These are phyloP conservation scores for Curvularia sp. DNA, from an alignment of 2,329 filamentous ascomycete genomes.

Conservation along the genomic window DNA sequence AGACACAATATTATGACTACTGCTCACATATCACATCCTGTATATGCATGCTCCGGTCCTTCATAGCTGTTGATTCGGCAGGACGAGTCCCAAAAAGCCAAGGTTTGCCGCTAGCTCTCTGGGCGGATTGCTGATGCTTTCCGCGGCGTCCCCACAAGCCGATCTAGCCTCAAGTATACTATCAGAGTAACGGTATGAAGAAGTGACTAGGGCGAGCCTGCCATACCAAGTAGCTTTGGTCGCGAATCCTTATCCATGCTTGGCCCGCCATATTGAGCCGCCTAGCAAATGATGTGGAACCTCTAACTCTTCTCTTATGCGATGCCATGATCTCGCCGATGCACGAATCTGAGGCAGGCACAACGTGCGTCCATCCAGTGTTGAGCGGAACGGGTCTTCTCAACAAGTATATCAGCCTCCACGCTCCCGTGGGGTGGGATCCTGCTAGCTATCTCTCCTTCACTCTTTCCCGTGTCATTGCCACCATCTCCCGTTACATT, in stretches of 20 bases:
- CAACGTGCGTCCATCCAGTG: slow-evolving; percentile 38
- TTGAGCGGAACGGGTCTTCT: slow-evolving; percentile 37
- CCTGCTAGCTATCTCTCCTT: slow-evolving; percentile 38
- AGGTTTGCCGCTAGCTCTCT: slow-evolving; percentile 22
- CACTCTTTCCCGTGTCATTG: slow-evolving; percentile 33
- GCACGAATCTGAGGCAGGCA: slow-evolving; percentile 43
- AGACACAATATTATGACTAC: slow-evolving; percentile 37
- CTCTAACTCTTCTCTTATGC: slow-evolving; percentile 40
- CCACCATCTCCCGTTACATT: slow-evolving; percentile 26
- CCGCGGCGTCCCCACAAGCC: slow-evolving; percentile 35
- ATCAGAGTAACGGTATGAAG: slow-evolving; percentile 46
- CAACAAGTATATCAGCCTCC: slow-evolving; percentile 51
- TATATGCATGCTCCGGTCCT: slow-evolving; percentile 35
- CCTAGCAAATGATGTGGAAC: slow-evolving; percentile 51
- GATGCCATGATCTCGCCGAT: slow-evolving; percentile 50
- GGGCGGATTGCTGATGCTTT: slow-evolving; percentile 29
- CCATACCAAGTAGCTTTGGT: slow-evolving; percentile 37
- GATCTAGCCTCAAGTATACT: slow-evolving; percentile 45
- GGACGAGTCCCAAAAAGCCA: slow-evolving; percentile 34
- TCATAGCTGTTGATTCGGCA: slow-evolving; percentile 42
- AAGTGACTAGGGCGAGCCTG: slow-evolving; percentile 45
- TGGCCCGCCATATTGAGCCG: slow-evolving; percentile 47
- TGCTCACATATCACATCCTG: slow-evolving; percentile 27
- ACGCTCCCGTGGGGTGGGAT: slow-evolving; percentile 49
- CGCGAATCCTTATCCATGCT: slow-evolving; percentile 47